Evolutionary conservation across 2,329 filamentous ascomycete species (phyloP).

Genomic region (Penicillium expansum): DNA sequence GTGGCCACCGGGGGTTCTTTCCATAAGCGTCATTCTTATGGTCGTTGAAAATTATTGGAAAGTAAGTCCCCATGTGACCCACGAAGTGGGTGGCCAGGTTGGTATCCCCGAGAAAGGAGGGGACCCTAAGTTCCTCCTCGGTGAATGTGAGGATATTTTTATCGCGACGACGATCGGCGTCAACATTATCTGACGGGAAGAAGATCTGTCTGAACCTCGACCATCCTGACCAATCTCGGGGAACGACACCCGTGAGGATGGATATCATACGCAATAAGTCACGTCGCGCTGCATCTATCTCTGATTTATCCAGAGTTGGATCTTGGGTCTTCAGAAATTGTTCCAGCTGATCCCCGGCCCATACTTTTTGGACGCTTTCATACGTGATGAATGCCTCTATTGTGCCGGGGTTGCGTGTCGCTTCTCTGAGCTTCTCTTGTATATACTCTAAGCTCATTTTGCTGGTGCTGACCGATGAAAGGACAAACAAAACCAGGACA

Average conservation of each 20-base stretch:
- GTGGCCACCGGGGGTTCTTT: neutral
- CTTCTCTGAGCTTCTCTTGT: neutral
- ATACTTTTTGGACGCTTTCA: conserved; percentile 7
- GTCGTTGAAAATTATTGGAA: neutral
- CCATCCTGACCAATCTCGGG: conserved; percentile 12
- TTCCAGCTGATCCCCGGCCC: conserved; percentile 8
- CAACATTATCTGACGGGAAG: neutral
- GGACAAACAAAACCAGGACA: neutral
- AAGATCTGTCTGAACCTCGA: conserved; percentile 11
- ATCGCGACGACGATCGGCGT: conserved; percentile 2
- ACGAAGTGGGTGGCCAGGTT: neutral
- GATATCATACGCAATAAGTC: conserved; percentile 13
- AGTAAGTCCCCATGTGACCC: neutral
- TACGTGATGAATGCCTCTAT: conserved; percentile 7
- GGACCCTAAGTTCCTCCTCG: neutral
- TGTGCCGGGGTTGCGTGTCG: neutral
- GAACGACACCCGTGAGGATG: conserved; percentile 8
- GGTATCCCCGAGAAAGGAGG: neutral
- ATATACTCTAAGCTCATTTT: conserved; percentile 1
- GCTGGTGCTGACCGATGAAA: neutral
- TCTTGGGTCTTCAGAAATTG: conserved; percentile 6
- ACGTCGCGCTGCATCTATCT: neutral
- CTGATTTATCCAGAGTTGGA: neutral
- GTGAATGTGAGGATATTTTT: conserved; percentile 4
- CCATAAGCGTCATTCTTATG: neutral